Percentiles rank a stretch among this genome's conserved stretches.
These are phyloP conservation scores for Candida coleopterorum DNA, from an alignment of 805 yeast genomes.

Conservation along the genomic window DNA sequence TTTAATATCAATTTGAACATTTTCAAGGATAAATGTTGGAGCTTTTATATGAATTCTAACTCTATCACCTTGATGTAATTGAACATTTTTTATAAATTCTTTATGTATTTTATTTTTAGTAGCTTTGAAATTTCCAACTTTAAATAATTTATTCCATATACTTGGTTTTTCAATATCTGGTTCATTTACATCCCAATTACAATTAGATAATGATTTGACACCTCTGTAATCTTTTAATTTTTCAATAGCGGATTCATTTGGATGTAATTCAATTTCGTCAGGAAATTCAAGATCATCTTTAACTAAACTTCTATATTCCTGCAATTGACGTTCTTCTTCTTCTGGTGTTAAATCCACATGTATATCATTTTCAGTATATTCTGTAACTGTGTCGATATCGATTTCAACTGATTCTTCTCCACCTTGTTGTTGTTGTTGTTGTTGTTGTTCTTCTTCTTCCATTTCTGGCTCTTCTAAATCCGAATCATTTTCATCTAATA, in stretches of 20 bases:
- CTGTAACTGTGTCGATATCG: slow-evolving; percentile 39
- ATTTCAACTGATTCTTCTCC: slow-evolving; percentile 18
- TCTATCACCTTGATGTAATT: slow-evolving; percentile 52
- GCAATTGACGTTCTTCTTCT: slow-evolving; percentile 77
- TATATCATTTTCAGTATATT: slow-evolving; percentile 49
- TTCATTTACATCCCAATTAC: slow-evolving; percentile 88
- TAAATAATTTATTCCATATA: slow-evolving; percentile 70
- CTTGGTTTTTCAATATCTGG: slow-evolving; percentile 68
- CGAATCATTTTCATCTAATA: slow-evolving; percentile 34
- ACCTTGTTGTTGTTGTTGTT: too few relatives aligned
- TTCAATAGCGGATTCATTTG: slow-evolving; percentile 70
- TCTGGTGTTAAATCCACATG: slow-evolving; percentile 73
- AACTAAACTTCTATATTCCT: slow-evolving; percentile 61
- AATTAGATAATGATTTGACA: slow-evolving; percentile 70
- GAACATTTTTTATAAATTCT: slow-evolving; percentile 44
- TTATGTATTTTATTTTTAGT: slow-evolving; percentile 67
- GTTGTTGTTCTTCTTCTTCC: slow-evolving; percentile 15
- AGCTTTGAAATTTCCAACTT: slow-evolving; percentile 72
- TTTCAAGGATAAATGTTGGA: slow-evolving; percentile 43
- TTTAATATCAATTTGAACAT: slow-evolving; percentile 22
- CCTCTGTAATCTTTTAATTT: slow-evolving; percentile 80
- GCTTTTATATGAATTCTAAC: slow-evolving; percentile 58
- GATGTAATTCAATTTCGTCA: slow-evolving; percentile 86
- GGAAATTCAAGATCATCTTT: slow-evolving; percentile 90
- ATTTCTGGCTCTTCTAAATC: slow-evolving; percentile 41